Conservation (phyloP, 345 rosid genomes). For the Acer yangbiense region DNA sequence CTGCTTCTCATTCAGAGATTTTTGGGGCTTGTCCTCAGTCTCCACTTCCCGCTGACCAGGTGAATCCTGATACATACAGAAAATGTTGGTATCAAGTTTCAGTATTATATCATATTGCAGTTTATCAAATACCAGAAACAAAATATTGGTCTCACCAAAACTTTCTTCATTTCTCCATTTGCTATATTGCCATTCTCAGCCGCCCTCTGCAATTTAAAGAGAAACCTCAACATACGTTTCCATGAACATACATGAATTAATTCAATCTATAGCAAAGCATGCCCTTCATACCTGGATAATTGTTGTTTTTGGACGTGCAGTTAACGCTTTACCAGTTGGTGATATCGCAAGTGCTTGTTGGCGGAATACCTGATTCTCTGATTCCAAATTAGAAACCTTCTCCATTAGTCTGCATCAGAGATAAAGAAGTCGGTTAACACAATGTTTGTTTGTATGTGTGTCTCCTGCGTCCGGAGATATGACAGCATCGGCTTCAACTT, state of each 20-base stretch:
- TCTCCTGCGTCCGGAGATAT: not conserved
- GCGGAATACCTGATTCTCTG: conserved; percentile 91
- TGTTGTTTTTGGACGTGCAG: conserved; percentile 60
- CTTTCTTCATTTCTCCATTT: conserved; percentile 67
- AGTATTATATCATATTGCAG: not conserved
- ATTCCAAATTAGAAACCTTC: conserved; percentile 80
- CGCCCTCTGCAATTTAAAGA: conserved; percentile 66
- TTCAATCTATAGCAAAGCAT: not conserved
- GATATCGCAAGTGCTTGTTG: conserved; percentile 84
- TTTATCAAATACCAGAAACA: conserved; percentile 14
- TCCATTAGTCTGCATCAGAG: conserved; percentile 57
- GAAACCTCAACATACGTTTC: conserved; percentile 19
- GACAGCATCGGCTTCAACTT: not conserved
- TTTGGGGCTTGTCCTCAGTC: conserved; percentile 83
- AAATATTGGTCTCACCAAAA: conserved; percentile 38
- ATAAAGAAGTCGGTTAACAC: conserved; percentile 5
- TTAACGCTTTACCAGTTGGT: conserved; percentile 65
- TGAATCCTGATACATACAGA: conserved; percentile 35
- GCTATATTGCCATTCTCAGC: conserved; percentile 57
- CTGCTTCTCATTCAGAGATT: conserved; percentile 91
- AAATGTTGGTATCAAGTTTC: conserved; percentile 20
- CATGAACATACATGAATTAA: conserved; percentile 4
- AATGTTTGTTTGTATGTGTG: not conserved
- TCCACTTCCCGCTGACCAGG: conserved; percentile 53
- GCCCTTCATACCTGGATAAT: conserved; percentile 63